Conservation (phyloP, 306 rosid species). For the Geum urbanum region DNA sequence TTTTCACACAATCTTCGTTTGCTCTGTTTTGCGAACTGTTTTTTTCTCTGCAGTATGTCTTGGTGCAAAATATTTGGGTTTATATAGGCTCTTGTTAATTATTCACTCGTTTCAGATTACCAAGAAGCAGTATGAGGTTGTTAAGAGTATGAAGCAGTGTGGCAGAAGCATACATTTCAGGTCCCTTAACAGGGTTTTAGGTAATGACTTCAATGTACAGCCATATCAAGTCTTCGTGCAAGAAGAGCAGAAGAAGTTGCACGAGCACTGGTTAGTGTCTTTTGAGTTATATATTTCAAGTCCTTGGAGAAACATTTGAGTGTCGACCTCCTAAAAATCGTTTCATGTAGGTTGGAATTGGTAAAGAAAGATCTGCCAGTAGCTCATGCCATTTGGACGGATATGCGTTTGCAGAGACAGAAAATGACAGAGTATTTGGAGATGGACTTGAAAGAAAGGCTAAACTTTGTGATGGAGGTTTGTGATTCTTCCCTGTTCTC, state of each 20-base stretch:
- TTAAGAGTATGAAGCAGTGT: slow-evolving; percentile 85
- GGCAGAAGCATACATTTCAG: slow-evolving; percentile 69
- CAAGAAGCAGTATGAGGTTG: slow-evolving; percentile 82
- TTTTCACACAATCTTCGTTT: slow-evolving; percentile 5
- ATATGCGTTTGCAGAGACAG: slow-evolving; percentile 42
- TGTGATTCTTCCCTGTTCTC: slow-evolving; percentile 32
- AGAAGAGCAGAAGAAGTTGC: slow-evolving; percentile 88
- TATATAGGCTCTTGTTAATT: slow-evolving; percentile 24
- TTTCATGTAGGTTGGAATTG: slow-evolving; percentile 65
- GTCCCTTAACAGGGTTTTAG: slow-evolving; percentile 83
- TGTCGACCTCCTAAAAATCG: slow-evolving; percentile 20
- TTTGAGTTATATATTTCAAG: slow-evolving; percentile 15
- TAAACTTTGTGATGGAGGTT: slow-evolving; percentile 43
- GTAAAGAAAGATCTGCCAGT: slow-evolving; percentile 66
- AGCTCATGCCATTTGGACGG: slow-evolving; percentile 59
- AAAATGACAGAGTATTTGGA: slow-evolving; percentile 43
- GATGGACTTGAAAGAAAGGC: slow-evolving; percentile 52
- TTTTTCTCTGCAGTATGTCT: not conserved
- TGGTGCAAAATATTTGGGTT: not conserved
- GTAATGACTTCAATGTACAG: slow-evolving; percentile 62
- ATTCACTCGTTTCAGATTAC: slow-evolving; percentile 62
- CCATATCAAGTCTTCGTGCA: slow-evolving; percentile 76
- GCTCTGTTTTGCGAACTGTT: not conserved
- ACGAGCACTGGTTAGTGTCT: slow-evolving; percentile 75
- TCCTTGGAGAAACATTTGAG: not conserved